These are phyloP conservation scores for Eruca vesicaria DNA, from an alignment of 441 rosid genomes.

Conservation along the genomic window DNA sequence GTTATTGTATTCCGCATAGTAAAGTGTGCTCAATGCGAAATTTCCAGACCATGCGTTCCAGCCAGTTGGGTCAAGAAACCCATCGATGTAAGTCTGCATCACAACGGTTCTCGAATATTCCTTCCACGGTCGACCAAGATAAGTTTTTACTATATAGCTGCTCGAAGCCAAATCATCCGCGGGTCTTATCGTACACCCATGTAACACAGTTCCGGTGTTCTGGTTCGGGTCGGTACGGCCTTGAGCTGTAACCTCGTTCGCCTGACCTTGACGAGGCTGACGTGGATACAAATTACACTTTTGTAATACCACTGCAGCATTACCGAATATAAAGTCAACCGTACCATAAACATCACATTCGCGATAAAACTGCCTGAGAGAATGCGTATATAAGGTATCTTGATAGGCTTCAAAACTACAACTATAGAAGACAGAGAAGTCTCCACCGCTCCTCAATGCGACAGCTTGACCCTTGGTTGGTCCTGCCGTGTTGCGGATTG, in stretches of 20 bases:
- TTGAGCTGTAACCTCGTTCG: slow-evolving; percentile 79
- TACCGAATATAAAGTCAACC: slow-evolving; percentile 85
- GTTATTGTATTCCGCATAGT: slow-evolving; percentile 73
- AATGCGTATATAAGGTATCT: slow-evolving; percentile 75
- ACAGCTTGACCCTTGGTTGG: slow-evolving; percentile 71
- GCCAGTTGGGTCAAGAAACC: slow-evolving; percentile 59
- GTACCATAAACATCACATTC: slow-evolving; percentile 82
- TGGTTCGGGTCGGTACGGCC: slow-evolving; percentile 79
- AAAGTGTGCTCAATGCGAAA: slow-evolving; percentile 61
- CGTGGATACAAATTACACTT: slow-evolving; percentile 70
- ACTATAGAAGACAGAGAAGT: slow-evolving; percentile 59
- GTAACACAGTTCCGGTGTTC: slow-evolving; percentile 77
- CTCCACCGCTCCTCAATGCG: slow-evolving; percentile 64
- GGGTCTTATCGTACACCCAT: slow-evolving; percentile 61
- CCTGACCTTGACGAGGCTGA: slow-evolving; percentile 61
- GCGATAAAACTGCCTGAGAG: slow-evolving; percentile 70
- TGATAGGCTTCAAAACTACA: slow-evolving; percentile 87
- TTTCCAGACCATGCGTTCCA: slow-evolving; percentile 73
- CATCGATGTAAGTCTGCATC: slow-evolving; percentile 51
- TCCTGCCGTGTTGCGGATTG: slow-evolving; percentile 83
- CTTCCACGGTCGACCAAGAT: slow-evolving; percentile 89
- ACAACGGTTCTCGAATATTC: slow-evolving; percentile 71
- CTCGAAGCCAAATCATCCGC: slow-evolving; percentile 51
- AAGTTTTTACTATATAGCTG: slow-evolving; percentile 43
- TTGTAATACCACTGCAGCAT: slow-evolving; percentile 77